phyloP scores from a whole-genome alignment of 2,329 filamentous ascomycete genomes.

The Tetracladium maxilliforme region DNA sequence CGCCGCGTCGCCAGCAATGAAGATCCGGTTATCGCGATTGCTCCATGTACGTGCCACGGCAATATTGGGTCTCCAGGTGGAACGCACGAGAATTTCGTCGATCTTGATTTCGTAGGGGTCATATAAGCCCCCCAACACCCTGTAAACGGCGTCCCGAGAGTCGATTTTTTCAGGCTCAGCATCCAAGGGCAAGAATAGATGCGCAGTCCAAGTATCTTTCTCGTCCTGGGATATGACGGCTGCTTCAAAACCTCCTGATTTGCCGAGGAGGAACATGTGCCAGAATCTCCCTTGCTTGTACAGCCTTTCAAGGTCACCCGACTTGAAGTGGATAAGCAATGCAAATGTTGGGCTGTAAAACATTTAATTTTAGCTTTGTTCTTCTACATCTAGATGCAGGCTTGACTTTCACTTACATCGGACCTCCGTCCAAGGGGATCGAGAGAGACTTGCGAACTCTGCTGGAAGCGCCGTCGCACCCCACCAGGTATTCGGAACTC shows the following conservation, averaged over 20 bases:
- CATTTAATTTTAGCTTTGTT: background rate
- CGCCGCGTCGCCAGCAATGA: slow-evolving; percentile 19
- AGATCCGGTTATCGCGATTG: too few relatives aligned
- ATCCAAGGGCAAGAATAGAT: slow-evolving; percentile 9
- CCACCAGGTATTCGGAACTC: slow-evolving; percentile 24
- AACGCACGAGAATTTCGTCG: slow-evolving; percentile 17
- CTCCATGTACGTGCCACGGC: too few relatives aligned
- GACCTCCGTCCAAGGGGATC: slow-evolving; percentile 4
- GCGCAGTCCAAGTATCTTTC: slow-evolving; percentile 14
- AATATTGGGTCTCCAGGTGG: slow-evolving; percentile 14
- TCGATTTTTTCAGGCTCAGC: slow-evolving; percentile 7
- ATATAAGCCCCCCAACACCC: slow-evolving; percentile 8
- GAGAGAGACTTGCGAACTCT: slow-evolving; percentile 7
- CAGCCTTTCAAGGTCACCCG: slow-evolving; percentile 4
- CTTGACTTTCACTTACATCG: slow-evolving; percentile 4
- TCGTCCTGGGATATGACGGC: slow-evolving; percentile 11
- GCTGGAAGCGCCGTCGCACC: slow-evolving; percentile 36
- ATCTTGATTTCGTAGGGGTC: slow-evolving; percentile 11
- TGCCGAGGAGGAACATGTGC: slow-evolving; percentile 6
- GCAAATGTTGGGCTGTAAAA: slow-evolving; percentile 3
- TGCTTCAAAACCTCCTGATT: slow-evolving; percentile 7
- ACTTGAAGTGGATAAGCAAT: slow-evolving; percentile 9
- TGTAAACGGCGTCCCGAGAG: slow-evolving; percentile 10
- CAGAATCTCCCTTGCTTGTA: slow-evolving; percentile 7
- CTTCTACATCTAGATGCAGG: slow-evolving; percentile 1